Evolutionary conservation across 106 monocot species (phyloP).

Genomic region (Xerophyta viscosa): DNA sequence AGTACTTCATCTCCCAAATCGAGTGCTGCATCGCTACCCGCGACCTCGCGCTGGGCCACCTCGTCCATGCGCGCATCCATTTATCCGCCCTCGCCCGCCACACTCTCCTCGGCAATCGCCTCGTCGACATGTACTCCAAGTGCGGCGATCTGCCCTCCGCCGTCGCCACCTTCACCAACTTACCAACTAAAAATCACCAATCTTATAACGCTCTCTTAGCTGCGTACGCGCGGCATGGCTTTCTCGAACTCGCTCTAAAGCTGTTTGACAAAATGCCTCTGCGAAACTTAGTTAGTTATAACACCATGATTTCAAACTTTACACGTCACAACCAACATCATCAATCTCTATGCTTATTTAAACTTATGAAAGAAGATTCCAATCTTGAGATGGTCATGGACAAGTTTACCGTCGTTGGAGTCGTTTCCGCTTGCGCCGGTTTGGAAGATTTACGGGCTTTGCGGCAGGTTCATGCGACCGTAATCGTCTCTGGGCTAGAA

Average conservation of each 20-base stretch:
- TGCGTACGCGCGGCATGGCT: neutral
- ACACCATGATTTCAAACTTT: slow-evolving; percentile 39
- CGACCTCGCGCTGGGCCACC: slow-evolving; percentile 18
- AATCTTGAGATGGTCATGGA: slow-evolving; percentile 16
- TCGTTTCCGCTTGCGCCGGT: slow-evolving; percentile 27
- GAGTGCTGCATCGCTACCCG: slow-evolving; percentile 18
- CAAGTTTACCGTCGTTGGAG: slow-evolving; percentile 46
- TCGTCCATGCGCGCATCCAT: slow-evolving; percentile 42
- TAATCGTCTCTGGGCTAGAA: slow-evolving; percentile 19
- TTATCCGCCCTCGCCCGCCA: slow-evolving; percentile 34
- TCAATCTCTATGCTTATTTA: slow-evolving; percentile 25
- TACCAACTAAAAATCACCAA: slow-evolving; percentile 35
- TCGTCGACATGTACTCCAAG: slow-evolving; percentile 42
- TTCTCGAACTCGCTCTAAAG: slow-evolving; percentile 9
- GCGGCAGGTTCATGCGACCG: slow-evolving; percentile 30
- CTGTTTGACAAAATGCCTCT: slow-evolving; percentile 40
- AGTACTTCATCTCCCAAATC: slow-evolving; percentile 23
- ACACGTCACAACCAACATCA: slow-evolving; percentile 9
- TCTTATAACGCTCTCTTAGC: slow-evolving; percentile 55
- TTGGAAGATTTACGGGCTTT: slow-evolving; percentile 11
- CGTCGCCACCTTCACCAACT: slow-evolving; percentile 13
- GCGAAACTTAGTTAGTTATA: slow-evolving; percentile 41
- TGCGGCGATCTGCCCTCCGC: slow-evolving; percentile 15
- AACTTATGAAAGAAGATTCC: slow-evolving; percentile 16
- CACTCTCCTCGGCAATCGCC: slow-evolving; percentile 59